Evolutionary conservation across 1,284 basidiomycete species (phyloP).

Genomic region (Singerocomus inundabilis): DNA sequence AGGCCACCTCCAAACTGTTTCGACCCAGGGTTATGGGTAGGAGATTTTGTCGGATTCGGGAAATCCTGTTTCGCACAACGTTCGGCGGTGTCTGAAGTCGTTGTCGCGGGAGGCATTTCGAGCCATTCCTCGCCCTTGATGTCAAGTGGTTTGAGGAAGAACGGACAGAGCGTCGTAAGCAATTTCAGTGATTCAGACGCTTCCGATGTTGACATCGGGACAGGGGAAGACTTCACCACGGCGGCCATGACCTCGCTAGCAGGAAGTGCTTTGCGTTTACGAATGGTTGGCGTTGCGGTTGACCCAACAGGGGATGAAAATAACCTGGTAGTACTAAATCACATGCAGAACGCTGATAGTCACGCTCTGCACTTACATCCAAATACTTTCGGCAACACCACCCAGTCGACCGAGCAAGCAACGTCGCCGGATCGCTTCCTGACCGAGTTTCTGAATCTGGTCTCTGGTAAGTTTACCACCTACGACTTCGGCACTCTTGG

Average conservation of each 20-base stretch:
- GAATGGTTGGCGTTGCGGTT: conserved; percentile 47
- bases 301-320: conserved; percentile 60
- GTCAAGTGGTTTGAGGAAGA: conserved; percentile 65
- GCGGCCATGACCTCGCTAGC: conserved; percentile 60
- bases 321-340: conserved; percentile 40
- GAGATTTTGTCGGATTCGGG: conserved; percentile 38
- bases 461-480: conserved; percentile 56
- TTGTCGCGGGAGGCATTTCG: conserved; percentile 66
- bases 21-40: conserved; percentile 37
- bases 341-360: neutral
- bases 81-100: conserved; percentile 19
- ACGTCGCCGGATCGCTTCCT: conserved; percentile 71
- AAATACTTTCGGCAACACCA: conserved; percentile 79
- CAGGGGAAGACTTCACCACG: conserved; percentile 72
- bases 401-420: conserved; percentile 73
- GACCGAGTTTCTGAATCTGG: conserved; percentile 64
- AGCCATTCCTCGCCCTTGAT: conserved; percentile 74
- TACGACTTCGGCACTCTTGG: conserved; percentile 38
- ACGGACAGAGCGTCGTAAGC: conserved; percentile 68
- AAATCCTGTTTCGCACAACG: conserved; percentile 21
- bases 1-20: conserved; percentile 22
- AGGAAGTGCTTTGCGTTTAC: conserved; percentile 69
- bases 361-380: conserved; percentile 58
- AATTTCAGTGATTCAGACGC: conserved; percentile 69
- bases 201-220: conserved; percentile 73